Evolutionary conservation across 345 rosid genomes (phyloP).

Genomic region (Boechera retrofracta): DNA sequence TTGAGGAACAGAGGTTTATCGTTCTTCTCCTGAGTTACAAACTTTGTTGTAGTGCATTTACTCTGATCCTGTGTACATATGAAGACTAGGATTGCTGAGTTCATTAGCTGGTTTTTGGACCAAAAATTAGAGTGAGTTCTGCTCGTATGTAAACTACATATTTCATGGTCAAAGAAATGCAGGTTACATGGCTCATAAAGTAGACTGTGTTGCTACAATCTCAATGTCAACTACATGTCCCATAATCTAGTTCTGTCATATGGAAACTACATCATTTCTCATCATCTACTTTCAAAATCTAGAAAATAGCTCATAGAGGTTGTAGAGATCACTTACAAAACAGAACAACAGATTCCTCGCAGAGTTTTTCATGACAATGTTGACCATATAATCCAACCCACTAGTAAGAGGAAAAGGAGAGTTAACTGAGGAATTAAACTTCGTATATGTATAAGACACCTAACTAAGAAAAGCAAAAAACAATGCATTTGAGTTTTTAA

Average conservation of each 20-base stretch:
- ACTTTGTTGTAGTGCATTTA: slow-evolving; percentile 62
- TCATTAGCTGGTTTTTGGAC: slow-evolving; percentile 12
- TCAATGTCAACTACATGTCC: neutral
- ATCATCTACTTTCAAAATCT: neutral
- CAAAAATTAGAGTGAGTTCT: neutral
- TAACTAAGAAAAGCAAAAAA: neutral
- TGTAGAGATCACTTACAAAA: slow-evolving; percentile 38
- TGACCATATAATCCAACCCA: slow-evolving; percentile 40
- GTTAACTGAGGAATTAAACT: slow-evolving; percentile 14
- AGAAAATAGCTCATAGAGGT: neutral
- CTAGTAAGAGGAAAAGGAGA: slow-evolving; percentile 19
- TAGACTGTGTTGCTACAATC: neutral
- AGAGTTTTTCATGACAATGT: slow-evolving; percentile 29
- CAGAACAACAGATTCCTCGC: slow-evolving; percentile 33
- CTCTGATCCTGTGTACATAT: slow-evolving; percentile 56
- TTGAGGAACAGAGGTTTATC: slow-evolving; percentile 75
- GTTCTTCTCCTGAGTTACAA: slow-evolving; percentile 37
- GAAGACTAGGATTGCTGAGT: slow-evolving; percentile 12
- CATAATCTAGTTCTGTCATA: neutral
- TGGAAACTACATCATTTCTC: neutral
- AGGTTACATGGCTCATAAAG: slow-evolving; percentile 5
- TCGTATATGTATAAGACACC: neutral
- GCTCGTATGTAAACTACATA: slow-evolving; percentile 7
- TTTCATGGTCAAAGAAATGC: slow-evolving; percentile 9
- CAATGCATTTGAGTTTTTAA: slow-evolving; percentile 19